A percentile compares a stretch with the other conserved stretches of the same genome.
Evolutionary conservation across 495 filamentous ascomycete genomes (phyloP).

Genomic region (Xylona heveae): DNA sequence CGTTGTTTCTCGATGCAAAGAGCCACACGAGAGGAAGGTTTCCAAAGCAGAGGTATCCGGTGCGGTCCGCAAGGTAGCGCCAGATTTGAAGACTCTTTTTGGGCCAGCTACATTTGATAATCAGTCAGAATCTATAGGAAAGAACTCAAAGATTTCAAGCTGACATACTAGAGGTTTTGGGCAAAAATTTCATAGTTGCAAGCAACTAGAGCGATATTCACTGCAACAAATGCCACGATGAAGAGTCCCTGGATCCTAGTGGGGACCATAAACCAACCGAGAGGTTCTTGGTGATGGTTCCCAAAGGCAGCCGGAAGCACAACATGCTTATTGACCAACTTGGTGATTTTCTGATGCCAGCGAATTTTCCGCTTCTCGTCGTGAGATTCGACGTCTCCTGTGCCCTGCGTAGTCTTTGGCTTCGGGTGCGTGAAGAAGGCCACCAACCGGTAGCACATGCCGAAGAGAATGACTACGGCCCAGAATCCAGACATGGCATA

Average conservation of each 20-base stretch:
- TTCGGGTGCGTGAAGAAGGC: too few relatives aligned
- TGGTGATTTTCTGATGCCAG: too few relatives aligned
- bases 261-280: slow-evolving; percentile 8
- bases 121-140: too few relatives aligned
- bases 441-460: too few relatives aligned
- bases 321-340: slow-evolving; percentile 14
- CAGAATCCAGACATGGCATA: too few relatives aligned
- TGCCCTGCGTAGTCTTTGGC: too few relatives aligned
- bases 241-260: slow-evolving; percentile 20
- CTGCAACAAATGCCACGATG: slow-evolving; percentile 15
- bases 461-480: too few relatives aligned
- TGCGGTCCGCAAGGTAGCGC: slow-evolving; percentile 19
- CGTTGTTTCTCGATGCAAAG: slow-evolving; percentile 21
- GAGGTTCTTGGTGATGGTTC: slow-evolving; percentile 10
- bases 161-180: slow-evolving; percentile 13
- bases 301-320: slow-evolving; percentile 16
- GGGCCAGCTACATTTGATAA: too few relatives aligned
- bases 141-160: too few relatives aligned
- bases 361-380: too few relatives aligned
- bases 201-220: slow-evolving; percentile 20
- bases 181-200: slow-evolving; percentile 11
- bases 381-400: too few relatives aligned
- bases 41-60: slow-evolving; percentile 15
- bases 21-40: slow-evolving; percentile 17
- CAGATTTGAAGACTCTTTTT: slow-evolving; percentile 15